phyloP scores from a whole-genome alignment of 768 basidiomycete genomes.

The Lactarius tabidus region DNA sequence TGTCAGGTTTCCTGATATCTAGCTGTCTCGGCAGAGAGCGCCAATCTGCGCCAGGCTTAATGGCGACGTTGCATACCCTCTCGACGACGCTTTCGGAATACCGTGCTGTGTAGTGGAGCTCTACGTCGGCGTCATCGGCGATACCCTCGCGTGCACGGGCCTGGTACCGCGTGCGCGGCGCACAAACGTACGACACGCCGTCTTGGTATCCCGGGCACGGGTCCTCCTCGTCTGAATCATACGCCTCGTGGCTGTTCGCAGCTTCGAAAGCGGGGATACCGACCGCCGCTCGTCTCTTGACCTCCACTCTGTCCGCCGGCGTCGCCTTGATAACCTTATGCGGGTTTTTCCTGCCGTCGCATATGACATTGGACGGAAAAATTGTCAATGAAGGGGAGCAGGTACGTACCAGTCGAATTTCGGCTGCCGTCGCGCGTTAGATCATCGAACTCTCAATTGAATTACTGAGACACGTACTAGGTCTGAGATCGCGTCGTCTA shows the following conservation, averaged over 20 bases:
- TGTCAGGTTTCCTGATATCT: background rate
- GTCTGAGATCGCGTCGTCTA: constrained; percentile 65
- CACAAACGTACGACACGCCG: constrained; percentile 39
- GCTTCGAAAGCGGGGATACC: constrained; percentile 49
- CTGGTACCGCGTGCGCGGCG: constrained; percentile 45
- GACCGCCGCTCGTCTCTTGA: constrained; percentile 33
- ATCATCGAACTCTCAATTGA: no score
- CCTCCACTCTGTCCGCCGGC: constrained; percentile 34
- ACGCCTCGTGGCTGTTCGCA: constrained; percentile 20
- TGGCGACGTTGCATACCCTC: constrained; percentile 53
- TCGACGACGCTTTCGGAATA: constrained; percentile 45
- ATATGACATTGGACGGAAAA: background rate
- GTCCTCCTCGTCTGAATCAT: constrained; percentile 13
- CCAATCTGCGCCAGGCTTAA: constrained; percentile 46
- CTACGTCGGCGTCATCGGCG: constrained; percentile 35
- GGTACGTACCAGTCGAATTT: constrained; percentile 60
- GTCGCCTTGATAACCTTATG: constrained; percentile 39
- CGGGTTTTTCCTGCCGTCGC: constrained; percentile 39
- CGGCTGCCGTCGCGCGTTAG: constrained; percentile 38
- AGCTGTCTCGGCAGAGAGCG: constrained; percentile 6
- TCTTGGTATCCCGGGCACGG: constrained; percentile 45
- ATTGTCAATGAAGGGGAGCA: background rate
- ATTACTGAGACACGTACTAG: constrained; percentile 45
- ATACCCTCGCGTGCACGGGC: constrained; percentile 34
- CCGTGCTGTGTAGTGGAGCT: constrained; percentile 53